Conservation (phyloP, 805 yeast genomes). For the Candida caryicola region DNA sequence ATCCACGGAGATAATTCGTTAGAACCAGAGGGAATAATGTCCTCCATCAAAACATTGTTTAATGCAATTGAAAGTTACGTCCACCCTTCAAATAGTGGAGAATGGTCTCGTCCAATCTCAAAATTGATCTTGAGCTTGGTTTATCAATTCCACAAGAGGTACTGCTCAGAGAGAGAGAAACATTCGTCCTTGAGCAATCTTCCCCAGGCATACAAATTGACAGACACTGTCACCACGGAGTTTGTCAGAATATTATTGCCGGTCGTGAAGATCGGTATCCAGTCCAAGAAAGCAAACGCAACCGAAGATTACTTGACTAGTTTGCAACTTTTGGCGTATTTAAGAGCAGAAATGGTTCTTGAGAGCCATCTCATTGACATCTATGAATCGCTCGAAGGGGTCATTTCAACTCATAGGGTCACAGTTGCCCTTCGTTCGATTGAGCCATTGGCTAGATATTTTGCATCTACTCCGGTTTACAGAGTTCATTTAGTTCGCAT, state of each 20-base stretch:
- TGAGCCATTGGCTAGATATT: conserved; percentile 60
- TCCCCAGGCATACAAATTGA: conserved; percentile 32
- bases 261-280: conserved; percentile 65
- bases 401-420: conserved; percentile 77
- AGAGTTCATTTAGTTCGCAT: conserved; percentile 79
- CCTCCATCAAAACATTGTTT: conserved; percentile 51
- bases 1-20: conserved; percentile 49
- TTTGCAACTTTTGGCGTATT: conserved; percentile 60
- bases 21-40: conserved; percentile 46
- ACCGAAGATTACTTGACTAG: conserved; percentile 58
- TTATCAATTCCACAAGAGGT: conserved; percentile 58
- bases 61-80: conserved; percentile 74
- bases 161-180: conserved; percentile 44
- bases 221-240: conserved; percentile 28
- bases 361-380: conserved; percentile 62
- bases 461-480: conserved; percentile 60
- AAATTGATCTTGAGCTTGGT: conserved; percentile 61
- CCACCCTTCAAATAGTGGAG: conserved; percentile 91
- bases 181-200: conserved; percentile 24
- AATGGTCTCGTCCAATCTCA: conserved; percentile 76
- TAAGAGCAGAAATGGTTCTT: conserved; percentile 54
- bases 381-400: conserved; percentile 70
- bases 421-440: conserved; percentile 67
- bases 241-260: conserved; percentile 57
- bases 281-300: conserved; percentile 60